Base-by-base conservation (phyloP, 129 eudicot genomes). In the Chrysanthemum makinoi region DNA sequence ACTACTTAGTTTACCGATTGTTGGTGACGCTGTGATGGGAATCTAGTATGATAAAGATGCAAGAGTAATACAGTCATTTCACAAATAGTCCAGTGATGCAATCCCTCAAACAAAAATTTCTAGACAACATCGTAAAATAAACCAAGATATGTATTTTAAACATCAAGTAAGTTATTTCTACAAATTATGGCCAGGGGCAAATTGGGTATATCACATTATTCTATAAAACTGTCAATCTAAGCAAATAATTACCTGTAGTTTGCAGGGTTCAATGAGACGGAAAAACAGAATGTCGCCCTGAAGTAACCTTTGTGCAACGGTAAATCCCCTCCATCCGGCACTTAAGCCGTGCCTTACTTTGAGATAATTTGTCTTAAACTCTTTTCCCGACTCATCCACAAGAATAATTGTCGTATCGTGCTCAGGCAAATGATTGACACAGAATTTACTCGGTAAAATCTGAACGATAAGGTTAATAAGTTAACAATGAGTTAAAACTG, bases 271-370 rank as follows among this genome's bases (percentile, higher is more conserved):
- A 44, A 84, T 67, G 66, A 91, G 81, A 72, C 83, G 90, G 58
- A 91, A 91, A 51, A 88, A 79, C 72, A 88, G 67, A 52, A 84
- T 83, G 70, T 91, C 97, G 16, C 97, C 97, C 77, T 91, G 87
- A 16, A 80, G 67, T 24, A 91, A 68, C 76, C 80, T 79, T 43
- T 91, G 96, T 4, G 81, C 86, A 20, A 86, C 75, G 2, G 97
- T 81, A 51, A 91, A 91, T 3, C 91, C 96, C 75, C 91, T 89
- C 98, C 98, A 91, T 19, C 98, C 98, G 12, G 89, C 98, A 89
- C 98, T 91, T 62, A 91, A 66, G 15, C 96, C 98, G 39, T 85
- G 86, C 76, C 90, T 81, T 22, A 55, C 78, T 12, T 72, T 46
- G 4, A 91, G 86, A 74, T 78, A 91, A 16, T 83, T 82, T 0